Percentiles rank a stretch among this genome's conserved stretches.
phyloP scores from a whole-genome alignment of 2,329 filamentous ascomycete genomes.

The Diaporthe sp. region DNA sequence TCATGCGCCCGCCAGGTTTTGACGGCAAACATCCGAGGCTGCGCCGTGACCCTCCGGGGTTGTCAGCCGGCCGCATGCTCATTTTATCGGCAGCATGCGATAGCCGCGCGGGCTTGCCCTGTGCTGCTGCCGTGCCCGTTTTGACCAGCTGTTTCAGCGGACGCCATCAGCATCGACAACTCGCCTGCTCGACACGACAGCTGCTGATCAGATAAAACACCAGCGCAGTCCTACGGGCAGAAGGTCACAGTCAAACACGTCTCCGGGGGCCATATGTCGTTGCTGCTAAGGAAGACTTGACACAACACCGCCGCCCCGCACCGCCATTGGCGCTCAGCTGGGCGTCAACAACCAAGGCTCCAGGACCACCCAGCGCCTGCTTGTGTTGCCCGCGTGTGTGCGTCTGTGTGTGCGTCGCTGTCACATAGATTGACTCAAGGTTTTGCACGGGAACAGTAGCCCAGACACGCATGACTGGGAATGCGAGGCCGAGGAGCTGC shows the following conservation, averaged over 20 bases:
- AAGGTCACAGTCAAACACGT: conserved; percentile 3
- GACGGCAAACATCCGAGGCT: conserved; percentile 29
- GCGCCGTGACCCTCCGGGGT: conserved; percentile 6
- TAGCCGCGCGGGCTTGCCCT: conserved; percentile 25
- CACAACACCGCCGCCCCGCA: not conserved
- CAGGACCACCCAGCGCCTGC: not conserved
- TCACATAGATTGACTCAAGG: conserved; percentile 19
- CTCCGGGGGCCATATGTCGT: not conserved
- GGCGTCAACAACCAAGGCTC: conserved; percentile 14
- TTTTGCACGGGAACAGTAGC: conserved; percentile 19
- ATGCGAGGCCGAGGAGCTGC: not conserved
- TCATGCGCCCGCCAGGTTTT: conserved; percentile 28
- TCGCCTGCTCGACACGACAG: conserved; percentile 13
- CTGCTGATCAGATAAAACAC: conserved; percentile 31
- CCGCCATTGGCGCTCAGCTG: conserved; percentile 8
- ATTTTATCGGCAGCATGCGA: not conserved
- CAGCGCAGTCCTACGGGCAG: conserved; percentile 25
- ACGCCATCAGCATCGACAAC: conserved; percentile 5
- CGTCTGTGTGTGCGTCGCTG: conserved; percentile 1
- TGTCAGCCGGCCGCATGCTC: not conserved
- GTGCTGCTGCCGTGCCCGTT: conserved; percentile 19
- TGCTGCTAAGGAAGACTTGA: conserved; percentile 7
- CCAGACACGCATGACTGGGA: conserved; percentile 29
- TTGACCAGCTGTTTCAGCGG: conserved; percentile 23
- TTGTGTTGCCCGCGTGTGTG: not conserved